phyloP scores from a whole-genome alignment of 2,329 filamentous ascomycete genomes.

The Pyrenochaeta sp. region DNA sequence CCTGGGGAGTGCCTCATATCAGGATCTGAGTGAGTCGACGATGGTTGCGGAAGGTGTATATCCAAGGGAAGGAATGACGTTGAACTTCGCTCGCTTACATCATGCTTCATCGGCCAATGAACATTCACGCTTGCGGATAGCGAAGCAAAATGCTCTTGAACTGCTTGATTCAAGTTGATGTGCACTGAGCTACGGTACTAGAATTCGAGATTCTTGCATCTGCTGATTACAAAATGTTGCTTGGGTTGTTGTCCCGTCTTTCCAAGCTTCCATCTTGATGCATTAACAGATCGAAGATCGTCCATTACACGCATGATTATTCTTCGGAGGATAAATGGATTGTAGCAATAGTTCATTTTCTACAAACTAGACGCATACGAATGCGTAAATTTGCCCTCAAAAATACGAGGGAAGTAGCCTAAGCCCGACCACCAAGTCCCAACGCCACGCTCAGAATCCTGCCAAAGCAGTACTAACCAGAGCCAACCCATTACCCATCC shows the following conservation, averaged over 20 bases:
- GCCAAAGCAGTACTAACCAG: not conserved
- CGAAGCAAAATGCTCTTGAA: not conserved
- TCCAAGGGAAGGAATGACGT: not conserved
- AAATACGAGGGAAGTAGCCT: not conserved
- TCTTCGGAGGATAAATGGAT: not conserved
- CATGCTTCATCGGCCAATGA: slow-evolving; percentile 1
- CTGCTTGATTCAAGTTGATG: not conserved
- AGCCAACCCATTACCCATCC: not conserved
- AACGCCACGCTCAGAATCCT: slow-evolving; percentile 1
- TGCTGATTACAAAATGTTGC: not conserved
- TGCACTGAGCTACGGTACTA: not conserved
- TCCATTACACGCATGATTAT: not conserved
- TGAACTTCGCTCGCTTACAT: not conserved
- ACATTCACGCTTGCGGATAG: not conserved
- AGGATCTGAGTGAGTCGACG: not conserved
- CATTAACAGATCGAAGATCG: not conserved
- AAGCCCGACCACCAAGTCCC: not conserved
- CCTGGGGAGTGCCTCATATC: not conserved
- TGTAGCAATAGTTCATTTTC: not conserved
- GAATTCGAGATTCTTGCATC: not conserved
- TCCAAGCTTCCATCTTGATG: not conserved
- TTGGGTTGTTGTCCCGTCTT: too few relatives aligned
- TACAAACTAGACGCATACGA: not conserved
- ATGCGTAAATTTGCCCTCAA: not conserved
- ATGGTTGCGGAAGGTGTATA: not conserved